Conservation (phyloP, 208 protist species). For the Leishmania gerbilli region DNA sequence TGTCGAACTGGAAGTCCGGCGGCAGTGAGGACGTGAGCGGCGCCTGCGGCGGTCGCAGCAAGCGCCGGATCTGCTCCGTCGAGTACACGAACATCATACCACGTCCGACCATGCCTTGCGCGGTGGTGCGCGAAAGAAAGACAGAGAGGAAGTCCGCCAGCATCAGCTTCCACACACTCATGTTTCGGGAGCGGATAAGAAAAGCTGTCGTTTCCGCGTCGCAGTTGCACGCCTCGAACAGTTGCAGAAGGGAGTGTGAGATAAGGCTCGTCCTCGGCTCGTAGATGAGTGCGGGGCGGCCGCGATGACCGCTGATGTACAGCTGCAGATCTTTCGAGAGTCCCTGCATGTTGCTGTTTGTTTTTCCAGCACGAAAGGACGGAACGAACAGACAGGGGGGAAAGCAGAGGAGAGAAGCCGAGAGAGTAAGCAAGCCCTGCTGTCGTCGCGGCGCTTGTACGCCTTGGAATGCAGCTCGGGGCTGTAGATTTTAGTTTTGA, state of each 20-base stretch:
- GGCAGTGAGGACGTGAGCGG: conserved; percentile 12
- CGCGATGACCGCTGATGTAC: conserved; percentile 38
- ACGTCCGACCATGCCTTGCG: conserved; percentile 65
- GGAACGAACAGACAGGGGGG: neutral
- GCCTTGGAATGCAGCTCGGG: neutral
- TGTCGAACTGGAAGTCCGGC: conserved; percentile 19
- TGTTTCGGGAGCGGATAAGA: conserved; percentile 36
- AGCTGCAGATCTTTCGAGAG: conserved; percentile 37
- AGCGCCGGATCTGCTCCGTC: conserved; percentile 52
- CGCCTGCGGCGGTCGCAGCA: conserved; percentile 42
- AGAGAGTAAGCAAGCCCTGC: neutral
- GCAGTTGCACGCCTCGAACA: conserved; percentile 42
- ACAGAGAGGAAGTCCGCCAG: conserved; percentile 42
- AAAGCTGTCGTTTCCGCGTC: conserved; percentile 68
- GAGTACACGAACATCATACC: conserved; percentile 86
- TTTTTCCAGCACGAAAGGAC: neutral
- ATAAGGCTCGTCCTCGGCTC: conserved; percentile 37
- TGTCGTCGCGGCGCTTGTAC: neutral
- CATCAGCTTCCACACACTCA: conserved; percentile 45
- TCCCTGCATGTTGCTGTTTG: conserved; percentile 19
- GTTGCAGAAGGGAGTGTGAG: conserved; percentile 31
- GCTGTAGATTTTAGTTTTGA: neutral
- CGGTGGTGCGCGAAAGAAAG: conserved; percentile 76
- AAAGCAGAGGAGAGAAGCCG: neutral
- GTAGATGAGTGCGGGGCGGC: conserved; percentile 59